Base-by-base conservation (phyloP, 1,284 basidiomycete genomes). In the Naganishia albida region DNA sequence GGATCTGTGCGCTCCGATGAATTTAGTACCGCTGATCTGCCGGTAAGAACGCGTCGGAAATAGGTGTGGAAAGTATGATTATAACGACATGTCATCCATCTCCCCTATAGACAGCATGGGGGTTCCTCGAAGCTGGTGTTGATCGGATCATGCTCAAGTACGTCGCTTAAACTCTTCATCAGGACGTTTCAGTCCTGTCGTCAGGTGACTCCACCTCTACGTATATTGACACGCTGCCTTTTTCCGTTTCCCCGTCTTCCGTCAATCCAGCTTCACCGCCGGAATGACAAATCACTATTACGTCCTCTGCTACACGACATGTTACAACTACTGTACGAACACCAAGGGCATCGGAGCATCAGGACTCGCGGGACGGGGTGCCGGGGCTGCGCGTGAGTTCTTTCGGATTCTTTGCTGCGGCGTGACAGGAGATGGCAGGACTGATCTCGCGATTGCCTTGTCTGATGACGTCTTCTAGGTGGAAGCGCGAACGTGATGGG, bases 241-340 rank as follows among this genome's bases (percentile, higher is more conserved):
- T 40, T 10, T 20, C 44, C 25, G 16, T 42, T 49, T 15, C 43
- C 39, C n/a, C 25, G 23, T 59, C 48, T 34, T 26, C 25, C 12
- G 18, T 43, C 38, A 25, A 16, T 30, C 34, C 59, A 81, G 89
- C 74, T 85, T 92, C 43, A 88, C 91, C 71, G 85, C 87, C 18
- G 93, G 93, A 67, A 89, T 98, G 75, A 90, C 90, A 30, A 94
- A 93, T 81, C 85, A 87, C 65, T 91, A 90, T 76, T 97, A 97
- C 81, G 94, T 95, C 82, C 86, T 87, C 73, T 85, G 95, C 63
- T 97, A 96, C 80, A 93, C 91, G 62, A 89, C 92, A 48, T 90
- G 91, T 10, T 97, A 98, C 84, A 95, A 98, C 81, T 97, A 94
- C 77, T 97, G 94, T 78, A 97, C 92, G 25, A 89, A 87, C 26